Conservation (phyloP, 1,284 basidiomycete species). For the Trametes versicolor region DNA sequence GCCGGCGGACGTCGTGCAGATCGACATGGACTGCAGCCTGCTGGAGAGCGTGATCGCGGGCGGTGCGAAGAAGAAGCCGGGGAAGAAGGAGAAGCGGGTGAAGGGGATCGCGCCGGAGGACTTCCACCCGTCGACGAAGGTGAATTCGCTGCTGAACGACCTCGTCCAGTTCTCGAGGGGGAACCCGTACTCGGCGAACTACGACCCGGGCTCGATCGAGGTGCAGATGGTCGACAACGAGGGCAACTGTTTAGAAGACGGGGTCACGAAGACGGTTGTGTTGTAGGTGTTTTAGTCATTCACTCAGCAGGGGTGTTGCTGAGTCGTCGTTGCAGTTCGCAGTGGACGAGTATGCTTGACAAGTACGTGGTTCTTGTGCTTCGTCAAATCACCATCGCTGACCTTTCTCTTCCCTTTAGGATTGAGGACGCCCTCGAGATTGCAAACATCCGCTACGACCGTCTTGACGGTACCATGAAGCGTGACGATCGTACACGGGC, state of each 20-base stretch:
- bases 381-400: conserved; percentile 20
- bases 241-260: conserved; percentile 75
- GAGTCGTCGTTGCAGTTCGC: conserved; percentile 65
- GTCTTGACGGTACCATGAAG: conserved; percentile 97
- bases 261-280: conserved; percentile 87
- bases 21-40: conserved; percentile 62
- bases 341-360: conserved; percentile 97
- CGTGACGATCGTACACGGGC: conserved; percentile 91
- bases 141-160: conserved; percentile 81
- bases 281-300: conserved; percentile 69
- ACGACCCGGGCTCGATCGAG: conserved; percentile 76
- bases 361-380: conserved; percentile 61
- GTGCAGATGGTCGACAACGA: conserved; percentile 78
- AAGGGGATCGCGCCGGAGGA: conserved; percentile 66
- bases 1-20: conserved; percentile 78
- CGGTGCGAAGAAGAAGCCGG: conserved; percentile 66
- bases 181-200: conserved; percentile 89
- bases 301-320: conserved; percentile 12
- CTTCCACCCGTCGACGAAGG: conserved; percentile 86
- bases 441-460: conserved; percentile 85
- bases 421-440: conserved; percentile 91
- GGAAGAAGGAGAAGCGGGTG: conserved; percentile 76
- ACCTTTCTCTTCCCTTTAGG: conserved; percentile 49
- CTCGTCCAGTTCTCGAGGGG: conserved; percentile 78
- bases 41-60: conserved; percentile 44